Evolutionary conservation across 2,329 filamentous ascomycete genomes (phyloP).

Genomic region (Fusarium beomiforme): DNA sequence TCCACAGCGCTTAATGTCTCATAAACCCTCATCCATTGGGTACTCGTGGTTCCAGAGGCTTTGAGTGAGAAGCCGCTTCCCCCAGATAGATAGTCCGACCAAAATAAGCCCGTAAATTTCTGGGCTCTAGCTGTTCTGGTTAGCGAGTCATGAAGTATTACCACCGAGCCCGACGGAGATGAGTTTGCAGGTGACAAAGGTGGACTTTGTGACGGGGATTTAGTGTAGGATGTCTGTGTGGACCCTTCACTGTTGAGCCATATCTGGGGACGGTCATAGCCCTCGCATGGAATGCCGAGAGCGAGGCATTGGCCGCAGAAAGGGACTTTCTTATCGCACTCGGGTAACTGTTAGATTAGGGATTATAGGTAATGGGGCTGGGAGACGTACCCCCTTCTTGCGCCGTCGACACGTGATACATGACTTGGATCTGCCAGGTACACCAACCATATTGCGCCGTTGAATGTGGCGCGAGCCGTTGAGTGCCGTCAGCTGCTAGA

Average conservation of each 20-base stretch:
- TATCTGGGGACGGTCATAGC: conserved; percentile 3
- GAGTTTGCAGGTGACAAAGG: rapidly evolving
- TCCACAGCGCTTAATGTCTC: background rate
- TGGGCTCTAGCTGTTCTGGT: background rate
- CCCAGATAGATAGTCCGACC: conserved; percentile 14
- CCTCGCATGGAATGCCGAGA: conserved; percentile 1
- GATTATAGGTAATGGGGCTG: too few relatives aligned
- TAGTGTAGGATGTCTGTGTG: background rate
- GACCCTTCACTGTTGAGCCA: conserved; percentile 17
- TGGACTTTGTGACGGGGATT: background rate
- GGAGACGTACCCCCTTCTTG: conserved; percentile 10
- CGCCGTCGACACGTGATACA: conserved; percentile 16
- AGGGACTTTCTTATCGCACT: conserved; percentile 12
- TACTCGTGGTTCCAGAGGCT: background rate
- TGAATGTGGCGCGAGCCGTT: too few relatives aligned
- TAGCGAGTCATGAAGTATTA: background rate
- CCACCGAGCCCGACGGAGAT: rapidly evolving
- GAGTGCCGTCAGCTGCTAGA: background rate
- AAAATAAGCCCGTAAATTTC: conserved; percentile 16
- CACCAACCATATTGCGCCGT: conserved; percentile 6
- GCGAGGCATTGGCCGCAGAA: conserved; percentile 11
- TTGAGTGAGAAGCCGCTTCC: background rate
- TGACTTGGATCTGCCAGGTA: conserved; percentile 17
- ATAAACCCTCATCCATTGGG: background rate
- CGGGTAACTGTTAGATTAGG: background rate